These are phyloP conservation scores for Lolium multiflorum DNA, from an alignment of 176 grass and related monocot genomes.

Conservation along the genomic window DNA sequence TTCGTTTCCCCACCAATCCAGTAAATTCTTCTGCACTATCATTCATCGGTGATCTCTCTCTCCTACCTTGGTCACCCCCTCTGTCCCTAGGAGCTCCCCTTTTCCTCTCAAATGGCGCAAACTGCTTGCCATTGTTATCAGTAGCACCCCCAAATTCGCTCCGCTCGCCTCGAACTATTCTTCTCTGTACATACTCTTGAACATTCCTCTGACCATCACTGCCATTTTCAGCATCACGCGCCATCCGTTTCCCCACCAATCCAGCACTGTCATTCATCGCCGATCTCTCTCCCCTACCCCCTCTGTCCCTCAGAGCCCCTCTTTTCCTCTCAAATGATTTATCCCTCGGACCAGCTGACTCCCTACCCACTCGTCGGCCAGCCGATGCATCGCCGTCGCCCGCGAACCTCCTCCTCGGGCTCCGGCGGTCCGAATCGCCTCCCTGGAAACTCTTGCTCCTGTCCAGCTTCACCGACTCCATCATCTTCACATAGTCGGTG, in stretches of 20 bases:
- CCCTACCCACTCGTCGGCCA: constrained; percentile 25
- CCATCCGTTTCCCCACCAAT: constrained; percentile 36
- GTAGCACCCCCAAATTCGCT: constrained; percentile 12
- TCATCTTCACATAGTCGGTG: constrained; percentile 95
- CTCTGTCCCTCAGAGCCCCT: constrained; percentile 24
- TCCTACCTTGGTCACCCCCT: constrained; percentile 10
- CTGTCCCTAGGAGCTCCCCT: constrained; percentile 23
- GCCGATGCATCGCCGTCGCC: constrained; percentile 26
- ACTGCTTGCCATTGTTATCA: constrained; percentile 32
- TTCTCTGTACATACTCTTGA: constrained; percentile 48
- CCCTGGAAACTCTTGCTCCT: constrained; percentile 56
- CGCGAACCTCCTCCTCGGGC: constrained; percentile 40
- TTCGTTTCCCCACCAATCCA: no score
- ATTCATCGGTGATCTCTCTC: not conserved
- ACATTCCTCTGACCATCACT: constrained; percentile 22
- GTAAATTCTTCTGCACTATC: not conserved
- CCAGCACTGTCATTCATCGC: constrained; percentile 8
- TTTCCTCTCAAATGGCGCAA: constrained; percentile 30
- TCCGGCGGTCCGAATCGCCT: constrained; percentile 35
- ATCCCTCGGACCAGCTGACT: constrained; percentile 41
- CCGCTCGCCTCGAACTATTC: constrained; percentile 40
- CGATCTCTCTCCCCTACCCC: not conserved
- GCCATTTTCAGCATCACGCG: not conserved
- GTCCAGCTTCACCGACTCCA: constrained; percentile 90
- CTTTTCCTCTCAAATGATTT: constrained; percentile 42